Conservation (phyloP, 208 protist species). For the Eutreptiella sp. region DNA sequence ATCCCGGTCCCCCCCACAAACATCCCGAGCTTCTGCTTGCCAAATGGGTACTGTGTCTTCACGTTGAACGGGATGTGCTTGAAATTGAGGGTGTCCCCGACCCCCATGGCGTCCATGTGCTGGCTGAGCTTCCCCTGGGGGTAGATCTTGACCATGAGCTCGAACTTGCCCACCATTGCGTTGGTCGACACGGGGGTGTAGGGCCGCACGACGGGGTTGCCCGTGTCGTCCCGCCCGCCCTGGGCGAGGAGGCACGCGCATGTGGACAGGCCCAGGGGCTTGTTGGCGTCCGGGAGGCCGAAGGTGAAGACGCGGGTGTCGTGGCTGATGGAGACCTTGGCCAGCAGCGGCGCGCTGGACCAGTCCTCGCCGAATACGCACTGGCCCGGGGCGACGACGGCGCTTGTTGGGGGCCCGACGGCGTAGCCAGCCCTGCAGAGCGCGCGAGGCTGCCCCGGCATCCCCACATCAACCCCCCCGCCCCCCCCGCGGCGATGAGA, state of each 20-base stretch:
- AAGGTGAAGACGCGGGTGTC: conserved; percentile 5
- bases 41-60: conserved; percentile 59
- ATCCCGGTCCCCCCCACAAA: conserved; percentile 81
- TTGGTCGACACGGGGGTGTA: conserved; percentile 1
- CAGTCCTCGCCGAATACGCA: too few species aligned
- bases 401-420: too few species aligned
- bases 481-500: too few species aligned
- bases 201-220: neutral
- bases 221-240: too few species aligned
- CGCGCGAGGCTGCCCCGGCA: too few species aligned
- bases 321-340: too few species aligned
- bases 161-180: neutral
- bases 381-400: too few species aligned
- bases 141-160: conserved; percentile 49
- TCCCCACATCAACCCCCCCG: too few species aligned
- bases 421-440: too few species aligned
- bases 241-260: too few species aligned
- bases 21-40: conserved; percentile 66
- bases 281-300: neutral
- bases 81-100: conserved; percentile 68
- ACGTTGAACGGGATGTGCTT: conserved; percentile 67
- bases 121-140: conserved; percentile 64
- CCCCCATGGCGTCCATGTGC: conserved; percentile 67
- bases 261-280: neutral
- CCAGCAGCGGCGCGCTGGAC: too few species aligned